phyloP scores from a whole-genome alignment of 75 land plant species.

The Picea sitchensis region DNA sequence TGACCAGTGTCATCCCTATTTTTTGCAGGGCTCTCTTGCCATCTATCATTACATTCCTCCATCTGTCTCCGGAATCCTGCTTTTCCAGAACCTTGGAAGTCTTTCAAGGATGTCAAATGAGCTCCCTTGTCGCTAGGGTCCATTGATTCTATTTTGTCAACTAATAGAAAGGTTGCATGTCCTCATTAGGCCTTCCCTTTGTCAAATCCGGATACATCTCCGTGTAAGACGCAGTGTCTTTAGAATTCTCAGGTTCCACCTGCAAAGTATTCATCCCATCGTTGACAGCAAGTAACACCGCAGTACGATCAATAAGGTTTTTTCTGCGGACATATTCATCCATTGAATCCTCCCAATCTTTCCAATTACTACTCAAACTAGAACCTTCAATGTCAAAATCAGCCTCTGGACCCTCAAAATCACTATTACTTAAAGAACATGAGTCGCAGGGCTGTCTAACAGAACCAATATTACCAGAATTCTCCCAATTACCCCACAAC shows the following conservation, averaged over 20 bases:
- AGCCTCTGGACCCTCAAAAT: not conserved
- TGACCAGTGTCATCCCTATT: too few species aligned
- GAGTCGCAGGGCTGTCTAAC: not conserved
- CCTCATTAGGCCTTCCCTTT: not conserved
- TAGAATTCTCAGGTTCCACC: not conserved
- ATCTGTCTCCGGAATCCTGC: too few species aligned
- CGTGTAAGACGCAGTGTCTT: not conserved
- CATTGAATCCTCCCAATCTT: not conserved
- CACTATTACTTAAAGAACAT: conserved; percentile 2
- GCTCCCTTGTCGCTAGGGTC: too few species aligned
- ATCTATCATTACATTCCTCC: too few species aligned
- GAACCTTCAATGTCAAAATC: not conserved
- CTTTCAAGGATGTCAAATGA: too few species aligned
- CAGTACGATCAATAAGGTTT: not conserved
- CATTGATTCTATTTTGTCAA: too few species aligned
- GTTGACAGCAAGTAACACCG: not conserved
- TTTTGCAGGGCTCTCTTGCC: too few species aligned
- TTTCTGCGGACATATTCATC: not conserved
- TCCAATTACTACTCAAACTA: conserved; percentile 5
- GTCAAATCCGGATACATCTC: not conserved
- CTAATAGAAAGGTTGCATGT: not conserved
- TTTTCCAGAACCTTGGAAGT: too few species aligned
- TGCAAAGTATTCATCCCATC: not conserved
- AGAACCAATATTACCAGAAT: not conserved
- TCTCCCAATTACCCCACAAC: not conserved